A percentile compares a stretch with the other conserved stretches of the same genome.
Conservation (phyloP, 441 rosid species). For the Erodium trifolium region DNA sequence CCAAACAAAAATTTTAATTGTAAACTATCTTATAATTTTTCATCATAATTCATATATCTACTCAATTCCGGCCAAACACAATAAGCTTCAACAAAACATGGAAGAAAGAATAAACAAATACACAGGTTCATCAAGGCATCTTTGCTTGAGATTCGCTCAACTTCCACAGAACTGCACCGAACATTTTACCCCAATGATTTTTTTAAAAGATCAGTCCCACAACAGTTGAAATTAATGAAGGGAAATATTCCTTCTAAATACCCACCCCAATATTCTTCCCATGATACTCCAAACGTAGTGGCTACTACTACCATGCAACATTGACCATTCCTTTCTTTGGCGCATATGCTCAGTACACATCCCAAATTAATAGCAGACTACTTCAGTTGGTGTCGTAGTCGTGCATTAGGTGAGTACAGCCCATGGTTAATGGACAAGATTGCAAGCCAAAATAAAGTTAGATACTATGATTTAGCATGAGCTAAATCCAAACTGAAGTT, state of each 20-base stretch:
- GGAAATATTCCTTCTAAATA: background rate
- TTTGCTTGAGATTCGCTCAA: background rate
- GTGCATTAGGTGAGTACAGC: background rate
- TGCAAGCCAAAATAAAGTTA: background rate
- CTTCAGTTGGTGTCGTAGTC: background rate
- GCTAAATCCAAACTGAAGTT: background rate
- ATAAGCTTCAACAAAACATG: background rate
- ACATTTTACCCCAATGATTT: background rate
- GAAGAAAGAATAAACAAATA: background rate
- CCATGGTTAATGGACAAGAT: background rate
- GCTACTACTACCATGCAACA: background rate
- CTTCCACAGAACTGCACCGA: background rate
- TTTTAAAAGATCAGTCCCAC: background rate
- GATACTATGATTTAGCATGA: background rate
- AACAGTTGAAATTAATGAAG: background rate
- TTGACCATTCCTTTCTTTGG: background rate
- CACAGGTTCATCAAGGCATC: background rate
- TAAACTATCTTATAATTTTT: background rate
- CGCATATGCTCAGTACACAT: background rate
- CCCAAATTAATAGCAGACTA: background rate
- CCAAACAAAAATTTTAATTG: background rate
- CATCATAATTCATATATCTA: background rate
- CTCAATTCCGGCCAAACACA: background rate
- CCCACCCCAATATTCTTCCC: background rate
- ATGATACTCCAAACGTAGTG: too few relatives aligned